These are phyloP conservation scores for Suillus subaureus DNA, from an alignment of 768 basidiomycete genomes.

Conservation along the genomic window DNA sequence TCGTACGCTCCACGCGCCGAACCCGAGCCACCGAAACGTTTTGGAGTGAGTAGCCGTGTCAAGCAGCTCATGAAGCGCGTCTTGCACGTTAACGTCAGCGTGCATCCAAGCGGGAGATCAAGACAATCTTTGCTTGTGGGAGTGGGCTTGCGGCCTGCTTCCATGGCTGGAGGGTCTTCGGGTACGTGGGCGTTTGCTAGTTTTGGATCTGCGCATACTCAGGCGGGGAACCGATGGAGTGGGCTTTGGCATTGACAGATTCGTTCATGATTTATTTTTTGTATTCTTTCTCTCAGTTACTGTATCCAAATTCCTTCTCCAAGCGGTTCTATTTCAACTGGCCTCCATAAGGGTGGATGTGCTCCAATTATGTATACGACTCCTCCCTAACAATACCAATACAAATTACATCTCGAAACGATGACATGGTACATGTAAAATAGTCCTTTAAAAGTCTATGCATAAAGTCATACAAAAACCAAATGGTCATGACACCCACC, in stretches of 20 bases:
- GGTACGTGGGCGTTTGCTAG: constrained; percentile 26
- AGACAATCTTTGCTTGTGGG: constrained; percentile 12
- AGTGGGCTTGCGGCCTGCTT: not conserved
- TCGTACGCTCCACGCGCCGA: constrained; percentile 6
- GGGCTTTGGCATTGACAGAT: constrained; percentile 21
- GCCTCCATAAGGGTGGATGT: not conserved
- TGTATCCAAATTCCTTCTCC: not conserved
- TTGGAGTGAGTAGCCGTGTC: constrained; percentile 20
- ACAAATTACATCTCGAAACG: constrained; percentile 6
- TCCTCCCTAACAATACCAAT: not conserved
- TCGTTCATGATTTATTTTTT: not conserved
- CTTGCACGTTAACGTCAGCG: constrained; percentile 15
- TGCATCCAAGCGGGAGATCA: not conserved
- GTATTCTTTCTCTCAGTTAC: not conserved
- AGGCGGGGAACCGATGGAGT: constrained; percentile 21
- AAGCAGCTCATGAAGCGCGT: constrained; percentile 26
- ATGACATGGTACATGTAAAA: not conserved
- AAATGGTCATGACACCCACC: not conserved
- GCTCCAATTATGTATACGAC: not conserved
- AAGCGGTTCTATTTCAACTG: not conserved
- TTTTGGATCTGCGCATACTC: constrained; percentile 9
- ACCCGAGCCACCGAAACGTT: constrained; percentile 16
- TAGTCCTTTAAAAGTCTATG: not conserved
- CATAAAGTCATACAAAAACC: not conserved
- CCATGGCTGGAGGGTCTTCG: constrained; percentile 10